Evolutionary conservation across 2,329 filamentous ascomycete genomes (phyloP), one percentile per base, ranked within the genome.

Genomic region (Fusarium pseudonygamai): DNA sequence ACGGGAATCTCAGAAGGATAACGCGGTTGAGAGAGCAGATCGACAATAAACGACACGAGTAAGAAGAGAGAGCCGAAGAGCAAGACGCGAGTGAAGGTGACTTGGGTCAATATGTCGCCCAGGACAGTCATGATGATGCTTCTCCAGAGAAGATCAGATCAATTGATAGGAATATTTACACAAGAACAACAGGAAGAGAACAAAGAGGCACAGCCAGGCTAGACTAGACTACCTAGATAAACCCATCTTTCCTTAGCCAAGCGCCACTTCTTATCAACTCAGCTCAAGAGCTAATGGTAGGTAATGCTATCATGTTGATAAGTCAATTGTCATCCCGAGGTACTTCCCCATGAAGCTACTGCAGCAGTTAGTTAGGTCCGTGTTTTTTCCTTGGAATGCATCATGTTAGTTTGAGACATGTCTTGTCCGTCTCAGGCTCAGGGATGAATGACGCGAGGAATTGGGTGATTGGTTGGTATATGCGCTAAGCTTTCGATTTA

Each of bases 1-100:
- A 82, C 79, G 2, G 84, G 84, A 13, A 86, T 80, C 6, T 82
- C 77, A 5, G 76, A 69, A 7, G 83, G 81, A 61, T 85, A 85
- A 3, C 78, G 78, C 5, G 85, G 83, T 64, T 83, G 81, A 66
- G 77, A 77, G 12, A 77, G 74, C 58, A 83, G 80, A 68, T 86
- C 84, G 75, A 82, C 69, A 30, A 84, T 66, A 49, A 85, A 85
- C 2, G 82, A 82, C 18, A 76, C 67, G 30, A 83, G n/a, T 13
- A 84, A 72, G 62, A 85, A 80, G 42, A 82, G 57, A 24, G 77
- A 22, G 22, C 79, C 53, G 14, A 74, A 78, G n/a, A 71, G 63
- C 13, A 78, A 59, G 52, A 82, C 63, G 12, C 80, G 80, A 10
- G 70, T 72, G 11, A 75, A 68, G 18, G 82, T 83, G 49, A 83